A percentile compares a stretch with the other conserved stretches of the same genome.
These are phyloP conservation scores for Dichomitus squalens DNA, from an alignment of 1,284 basidiomycete species.

Conservation along the genomic window DNA sequence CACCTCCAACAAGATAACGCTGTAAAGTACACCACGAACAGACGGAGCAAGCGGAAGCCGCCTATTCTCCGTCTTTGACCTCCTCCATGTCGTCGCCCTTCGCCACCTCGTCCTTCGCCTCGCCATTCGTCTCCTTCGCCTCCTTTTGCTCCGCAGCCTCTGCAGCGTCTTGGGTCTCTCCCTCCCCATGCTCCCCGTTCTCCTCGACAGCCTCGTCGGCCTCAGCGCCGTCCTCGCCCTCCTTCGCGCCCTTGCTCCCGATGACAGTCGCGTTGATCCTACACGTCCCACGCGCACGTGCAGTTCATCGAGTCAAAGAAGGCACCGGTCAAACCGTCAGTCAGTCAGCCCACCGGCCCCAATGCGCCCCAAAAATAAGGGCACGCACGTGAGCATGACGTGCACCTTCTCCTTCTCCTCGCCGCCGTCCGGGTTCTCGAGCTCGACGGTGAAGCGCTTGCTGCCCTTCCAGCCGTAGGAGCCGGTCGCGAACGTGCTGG, in stretches of 20 bases:
- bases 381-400: constrained; percentile 72
- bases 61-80: constrained; percentile 14
- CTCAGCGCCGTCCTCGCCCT: constrained; percentile 37
- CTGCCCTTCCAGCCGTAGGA: constrained; percentile 83
- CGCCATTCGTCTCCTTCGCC: no score
- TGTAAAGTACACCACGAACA: no score
- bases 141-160: constrained; percentile 3
- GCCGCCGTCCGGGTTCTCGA: constrained; percentile 52
- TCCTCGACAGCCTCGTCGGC: constrained; percentile 26
- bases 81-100: constrained; percentile 13
- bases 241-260: constrained; percentile 66
- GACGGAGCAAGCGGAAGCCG: neutral
- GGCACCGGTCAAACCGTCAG: constrained; percentile 1
- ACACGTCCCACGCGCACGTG: no score
- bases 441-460: constrained; percentile 66
- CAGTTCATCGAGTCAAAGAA: neutral
- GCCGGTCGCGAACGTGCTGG: constrained; percentile 66
- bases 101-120: constrained; percentile 10
- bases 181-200: no score
- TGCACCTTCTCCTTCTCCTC: constrained; percentile 63
- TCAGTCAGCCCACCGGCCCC: neutral
- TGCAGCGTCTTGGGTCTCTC: no score
- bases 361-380: neutral
- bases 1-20: no score
- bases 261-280: constrained; percentile 80